Evolutionary conservation across 805 yeast genomes (phyloP).

Genomic region (Spathaspora gorwiae): DNA sequence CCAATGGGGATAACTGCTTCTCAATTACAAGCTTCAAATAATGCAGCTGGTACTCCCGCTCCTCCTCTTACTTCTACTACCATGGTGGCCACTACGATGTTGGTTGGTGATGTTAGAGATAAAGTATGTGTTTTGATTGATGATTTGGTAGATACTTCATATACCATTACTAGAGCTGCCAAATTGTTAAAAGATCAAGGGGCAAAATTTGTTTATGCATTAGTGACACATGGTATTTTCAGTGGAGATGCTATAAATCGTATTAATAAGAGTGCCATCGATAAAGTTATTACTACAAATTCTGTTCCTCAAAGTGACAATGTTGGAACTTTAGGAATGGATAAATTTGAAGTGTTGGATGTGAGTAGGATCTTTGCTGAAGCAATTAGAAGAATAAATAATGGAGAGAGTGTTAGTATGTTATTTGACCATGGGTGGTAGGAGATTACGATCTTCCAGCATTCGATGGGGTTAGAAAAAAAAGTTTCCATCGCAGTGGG

Average conservation of each 20-base stretch:
- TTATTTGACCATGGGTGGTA: slow-evolving; percentile 80
- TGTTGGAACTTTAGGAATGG: slow-evolving; percentile 31
- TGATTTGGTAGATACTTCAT: slow-evolving; percentile 90
- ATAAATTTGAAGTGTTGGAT: slow-evolving; percentile 74
- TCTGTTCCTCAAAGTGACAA: slow-evolving; percentile 81
- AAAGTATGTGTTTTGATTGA: slow-evolving; percentile 88
- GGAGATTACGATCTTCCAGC: too few species aligned
- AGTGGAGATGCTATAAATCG: slow-evolving; percentile 85
- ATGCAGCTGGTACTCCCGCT: background rate
- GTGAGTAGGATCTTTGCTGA: slow-evolving; percentile 88
- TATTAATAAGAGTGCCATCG: slow-evolving; percentile 64
- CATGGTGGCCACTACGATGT: slow-evolving; percentile 79
- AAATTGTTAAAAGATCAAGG: slow-evolving; percentile 89
- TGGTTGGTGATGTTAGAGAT: slow-evolving; percentile 90
- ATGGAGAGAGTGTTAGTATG: slow-evolving; percentile 94
- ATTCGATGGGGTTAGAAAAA: too few species aligned
- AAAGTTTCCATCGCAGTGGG: too few species aligned
- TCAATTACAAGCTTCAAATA: background rate
- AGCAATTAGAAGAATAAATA: slow-evolving; percentile 91
- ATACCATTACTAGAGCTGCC: slow-evolving; percentile 90
- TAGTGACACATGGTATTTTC: slow-evolving; percentile 89
- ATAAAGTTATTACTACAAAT: slow-evolving; percentile 83
- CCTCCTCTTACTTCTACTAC: background rate
- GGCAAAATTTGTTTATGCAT: slow-evolving; percentile 77
- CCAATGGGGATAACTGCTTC: background rate